phyloP scores from a whole-genome alignment of 495 filamentous ascomycete species.

The Hypoxylon crocopeplum region DNA sequence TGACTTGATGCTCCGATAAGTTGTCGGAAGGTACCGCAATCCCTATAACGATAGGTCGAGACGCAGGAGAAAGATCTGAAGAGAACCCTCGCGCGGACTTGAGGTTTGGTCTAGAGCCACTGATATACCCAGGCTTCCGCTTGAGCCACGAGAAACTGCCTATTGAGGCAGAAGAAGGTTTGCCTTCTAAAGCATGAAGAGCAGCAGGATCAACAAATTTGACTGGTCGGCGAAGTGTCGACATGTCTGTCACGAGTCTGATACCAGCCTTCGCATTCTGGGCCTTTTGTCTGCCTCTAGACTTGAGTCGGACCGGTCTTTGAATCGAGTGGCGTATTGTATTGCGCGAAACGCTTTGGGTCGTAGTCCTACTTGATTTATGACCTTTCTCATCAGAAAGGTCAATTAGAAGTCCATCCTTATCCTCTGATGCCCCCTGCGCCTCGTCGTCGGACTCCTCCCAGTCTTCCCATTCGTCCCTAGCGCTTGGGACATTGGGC shows the following conservation, averaged over 20 bases:
- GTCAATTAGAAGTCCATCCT: constrained; percentile 38
- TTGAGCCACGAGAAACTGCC: constrained; percentile 54
- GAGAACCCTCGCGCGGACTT: constrained; percentile 27
- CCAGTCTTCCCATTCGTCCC: constrained; percentile 51
- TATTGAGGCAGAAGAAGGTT: constrained; percentile 46
- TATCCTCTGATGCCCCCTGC: constrained; percentile 31
- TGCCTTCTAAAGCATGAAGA: constrained; percentile 57
- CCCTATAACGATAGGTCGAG: constrained; percentile 80
- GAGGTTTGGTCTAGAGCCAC: constrained; percentile 38
- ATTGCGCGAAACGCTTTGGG: constrained; percentile 26
- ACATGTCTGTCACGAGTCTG: constrained; percentile 68
- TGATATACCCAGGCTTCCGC: constrained; percentile 38
- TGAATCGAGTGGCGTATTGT: constrained; percentile 34
- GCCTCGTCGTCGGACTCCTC: constrained; percentile 56
- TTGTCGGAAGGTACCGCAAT: constrained; percentile 71
- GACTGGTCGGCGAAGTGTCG: constrained; percentile 40
- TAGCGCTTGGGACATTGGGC: constrained; percentile 8
- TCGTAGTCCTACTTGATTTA: constrained; percentile 20
- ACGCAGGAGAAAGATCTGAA: constrained; percentile 74
- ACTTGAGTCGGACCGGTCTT: constrained; percentile 48
- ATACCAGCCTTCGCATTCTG: constrained; percentile 67
- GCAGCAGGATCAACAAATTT: constrained; percentile 59
- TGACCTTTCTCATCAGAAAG: constrained; percentile 18
- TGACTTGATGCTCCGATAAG: constrained; percentile 56
- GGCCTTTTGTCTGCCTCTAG: constrained; percentile 56